These are phyloP conservation scores for Neonothopanus nambi DNA, from an alignment of 1,284 basidiomycete genomes.

Conservation along the genomic window DNA sequence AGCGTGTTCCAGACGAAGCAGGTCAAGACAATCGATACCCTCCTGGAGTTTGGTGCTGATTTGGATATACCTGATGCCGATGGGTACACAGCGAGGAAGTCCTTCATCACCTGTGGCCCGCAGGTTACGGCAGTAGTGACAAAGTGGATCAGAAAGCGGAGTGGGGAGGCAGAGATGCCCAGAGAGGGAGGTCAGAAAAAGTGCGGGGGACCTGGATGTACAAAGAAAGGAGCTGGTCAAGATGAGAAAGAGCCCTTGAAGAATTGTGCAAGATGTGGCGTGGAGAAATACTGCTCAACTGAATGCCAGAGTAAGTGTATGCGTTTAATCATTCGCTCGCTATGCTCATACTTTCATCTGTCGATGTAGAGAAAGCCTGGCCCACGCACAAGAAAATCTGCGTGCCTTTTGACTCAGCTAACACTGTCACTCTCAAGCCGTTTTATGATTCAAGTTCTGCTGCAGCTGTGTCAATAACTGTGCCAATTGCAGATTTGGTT, in stretches of 20 bases:
- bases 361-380: conserved; percentile 47
- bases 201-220: conserved; percentile 43
- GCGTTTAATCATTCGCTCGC: not conserved
- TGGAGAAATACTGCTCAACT: conserved; percentile 50
- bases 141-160: conserved; percentile 49
- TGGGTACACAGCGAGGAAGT: conserved; percentile 32
- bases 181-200: conserved; percentile 34
- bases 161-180: conserved; percentile 39
- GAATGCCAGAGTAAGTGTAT: conserved; percentile 52
- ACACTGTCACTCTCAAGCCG: conserved; percentile 48
- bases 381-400: conserved; percentile 47
- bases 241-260: conserved; percentile 29
- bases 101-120: conserved; percentile 41
- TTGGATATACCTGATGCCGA: conserved; percentile 50
- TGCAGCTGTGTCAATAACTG: too few species aligned
- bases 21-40: conserved; percentile 37
- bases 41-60: conserved; percentile 51
- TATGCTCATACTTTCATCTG: too few species aligned
- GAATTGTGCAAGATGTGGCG: conserved; percentile 44
- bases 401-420: conserved; percentile 39
- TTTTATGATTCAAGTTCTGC: conserved; percentile 27
- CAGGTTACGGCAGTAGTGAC: conserved; percentile 45
- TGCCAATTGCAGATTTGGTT: not conserved
- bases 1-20: conserved; percentile 38
- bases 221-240: conserved; percentile 9